phyloP scores from a whole-genome alignment of 352 stramenopile genomes.

The Globisporangium lucens region DNA sequence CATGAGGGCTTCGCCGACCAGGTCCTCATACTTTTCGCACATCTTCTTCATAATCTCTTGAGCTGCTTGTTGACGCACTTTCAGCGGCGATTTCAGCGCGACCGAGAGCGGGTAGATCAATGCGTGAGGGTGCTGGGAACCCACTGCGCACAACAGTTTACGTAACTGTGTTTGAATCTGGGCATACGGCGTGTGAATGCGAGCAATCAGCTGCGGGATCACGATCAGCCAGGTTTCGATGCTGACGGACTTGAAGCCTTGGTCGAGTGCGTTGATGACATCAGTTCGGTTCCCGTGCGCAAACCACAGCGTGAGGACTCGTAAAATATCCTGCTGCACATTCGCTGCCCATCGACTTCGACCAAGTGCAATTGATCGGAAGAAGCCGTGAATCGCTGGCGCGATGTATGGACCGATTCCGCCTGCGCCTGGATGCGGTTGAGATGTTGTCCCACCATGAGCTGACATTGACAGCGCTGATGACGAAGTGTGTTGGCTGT shows the following conservation, averaged over 20 bases:
- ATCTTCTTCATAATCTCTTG: conserved; percentile 95
- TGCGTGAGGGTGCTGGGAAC: conserved; percentile 95
- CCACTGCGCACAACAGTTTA: conserved; percentile 85
- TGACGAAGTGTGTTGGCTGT: conserved; percentile 42
- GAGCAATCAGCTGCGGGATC: conserved; percentile 95
- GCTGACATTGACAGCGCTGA: conserved; percentile 19
- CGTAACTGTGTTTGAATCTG: conserved; percentile 82
- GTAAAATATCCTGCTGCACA: conserved; percentile 98
- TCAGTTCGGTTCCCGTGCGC: conserved; percentile 92
- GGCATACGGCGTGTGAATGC: conserved; percentile 69
- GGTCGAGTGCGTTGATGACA: conserved; percentile 73
- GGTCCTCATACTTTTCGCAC: conserved; percentile 88
- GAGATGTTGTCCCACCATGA: conserved; percentile 12
- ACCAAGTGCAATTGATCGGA: conserved; percentile 94
- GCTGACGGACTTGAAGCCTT: conserved; percentile 89
- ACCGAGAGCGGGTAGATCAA: conserved; percentile 98
- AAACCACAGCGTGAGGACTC: conserved; percentile 98
- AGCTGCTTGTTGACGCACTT: conserved; percentile 86
- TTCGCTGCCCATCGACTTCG: conserved; percentile 94
- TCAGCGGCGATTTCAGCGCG: conserved; percentile 93
- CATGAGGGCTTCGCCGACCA: conserved; percentile 93
- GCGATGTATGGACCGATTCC: conserved; percentile 60
- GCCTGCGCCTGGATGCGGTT: conserved; percentile 3
- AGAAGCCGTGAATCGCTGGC: conserved; percentile 89
- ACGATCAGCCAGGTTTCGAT: conserved; percentile 99